phyloP scores from a whole-genome alignment of 2,329 filamentous ascomycete species.

The Pezicula carpinea region DNA sequence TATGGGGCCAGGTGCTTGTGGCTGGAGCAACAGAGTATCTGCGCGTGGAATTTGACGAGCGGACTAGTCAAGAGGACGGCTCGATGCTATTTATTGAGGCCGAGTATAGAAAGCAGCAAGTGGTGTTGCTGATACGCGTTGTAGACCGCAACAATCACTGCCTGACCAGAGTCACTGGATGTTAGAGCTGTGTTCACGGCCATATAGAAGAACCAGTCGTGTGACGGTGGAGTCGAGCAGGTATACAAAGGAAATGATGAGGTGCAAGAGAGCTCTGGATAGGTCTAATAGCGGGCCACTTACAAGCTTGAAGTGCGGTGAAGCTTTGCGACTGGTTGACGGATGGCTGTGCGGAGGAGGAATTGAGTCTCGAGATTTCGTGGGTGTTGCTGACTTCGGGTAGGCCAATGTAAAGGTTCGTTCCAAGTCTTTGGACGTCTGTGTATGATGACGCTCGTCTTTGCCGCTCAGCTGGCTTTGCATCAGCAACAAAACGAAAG shows the following conservation, averaged over 20 bases:
- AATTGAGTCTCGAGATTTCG: not conserved
- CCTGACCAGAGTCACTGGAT: constrained; percentile 18
- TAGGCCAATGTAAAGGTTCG: no score
- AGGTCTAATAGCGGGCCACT: constrained; percentile 18
- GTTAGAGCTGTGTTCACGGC: constrained; percentile 16
- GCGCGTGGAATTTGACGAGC: no score
- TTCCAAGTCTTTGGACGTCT: not conserved
- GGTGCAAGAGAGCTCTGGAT: constrained; percentile 4
- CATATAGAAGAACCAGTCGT: constrained; percentile 16
- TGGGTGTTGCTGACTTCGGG: not conserved
- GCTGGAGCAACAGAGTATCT: no score
- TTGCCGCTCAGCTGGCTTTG: not conserved
- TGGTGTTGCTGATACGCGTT: constrained; percentile 7
- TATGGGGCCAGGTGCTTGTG: no score
- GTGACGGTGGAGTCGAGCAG: constrained; percentile 11
- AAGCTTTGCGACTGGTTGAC: constrained; percentile 17
- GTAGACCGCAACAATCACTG: constrained; percentile 17
- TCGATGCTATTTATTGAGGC: constrained; percentile 5
- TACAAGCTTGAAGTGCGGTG: constrained; percentile 12
- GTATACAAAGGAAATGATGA: constrained; percentile 20
- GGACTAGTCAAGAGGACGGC: no score
- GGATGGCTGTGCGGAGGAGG: constrained; percentile 3
- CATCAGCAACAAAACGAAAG: not conserved
- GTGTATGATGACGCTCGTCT: not conserved
- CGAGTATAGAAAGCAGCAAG: constrained; percentile 6